Base-by-base conservation (phyloP, 768 basidiomycete genomes). In the Candolleomyces efflorescens region DNA sequence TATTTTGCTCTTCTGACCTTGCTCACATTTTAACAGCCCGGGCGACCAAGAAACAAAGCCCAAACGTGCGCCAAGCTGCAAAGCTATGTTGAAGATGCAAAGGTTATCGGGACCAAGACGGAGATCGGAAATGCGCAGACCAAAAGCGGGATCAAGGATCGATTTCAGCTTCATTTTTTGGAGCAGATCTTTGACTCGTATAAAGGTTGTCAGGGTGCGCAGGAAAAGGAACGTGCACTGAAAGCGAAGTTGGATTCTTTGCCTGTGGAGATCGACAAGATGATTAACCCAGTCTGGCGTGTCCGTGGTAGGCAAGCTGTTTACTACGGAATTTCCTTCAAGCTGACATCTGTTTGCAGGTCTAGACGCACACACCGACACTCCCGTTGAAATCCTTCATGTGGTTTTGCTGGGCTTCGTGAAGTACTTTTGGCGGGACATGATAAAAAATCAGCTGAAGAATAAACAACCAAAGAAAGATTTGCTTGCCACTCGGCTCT, bases 381-480 rank as follows among this genome's bases (percentile, higher is more conserved):
- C 78, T 1, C 77, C 78, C 3, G 74, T 78, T 0, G 76, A 80
- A 56, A 74, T 79, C 22, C 65, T 80, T 0, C 79, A 80, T 60
- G 72, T 75, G 3, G 63, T 79, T 23, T 65, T 80, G 0, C 71
- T 80, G 1, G 78, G 78, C 0, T 71, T 78, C 62, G 69, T 80
- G 50, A 81, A 81, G 48, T 82, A 81, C 58, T 69, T 78, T 26
- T 82, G 79, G 78, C 68, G 73, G 0, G 78, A 81, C 63, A 63
- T 66, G 0, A 59, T 73, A 12, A 51, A 65, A 11, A 61, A 64
- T 20, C 61, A 62, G 17, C 26, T 68, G 23, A 65, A 65, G 11
- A 36, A 50, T n/a, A 65, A 69, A 11, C 62, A 67, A 18, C 41
- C 55, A 0, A 47, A 68, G 32, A 73, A 73, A 50, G 53, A 61